phyloP scores from a whole-genome alignment of 2,329 filamentous ascomycete species.

The Sclerotinia minor region DNA sequence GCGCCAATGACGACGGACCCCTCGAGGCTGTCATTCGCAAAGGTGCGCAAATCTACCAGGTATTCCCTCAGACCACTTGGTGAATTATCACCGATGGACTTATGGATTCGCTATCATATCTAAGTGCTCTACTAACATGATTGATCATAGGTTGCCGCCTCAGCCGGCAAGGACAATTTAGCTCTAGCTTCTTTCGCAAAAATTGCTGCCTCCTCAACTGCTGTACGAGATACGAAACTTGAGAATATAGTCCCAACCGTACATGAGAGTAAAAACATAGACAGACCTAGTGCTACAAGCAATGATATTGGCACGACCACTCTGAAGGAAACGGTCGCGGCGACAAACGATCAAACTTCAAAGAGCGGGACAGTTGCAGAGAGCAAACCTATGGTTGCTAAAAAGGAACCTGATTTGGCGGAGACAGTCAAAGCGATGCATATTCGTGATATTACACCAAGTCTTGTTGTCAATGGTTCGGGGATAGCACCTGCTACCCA shows the following conservation, averaged over 20 bases:
- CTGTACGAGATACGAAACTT: conserved; percentile 38
- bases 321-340: conserved; percentile 34
- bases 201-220: conserved; percentile 35
- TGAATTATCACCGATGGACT: conserved; percentile 9
- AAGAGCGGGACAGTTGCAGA: conserved; percentile 9
- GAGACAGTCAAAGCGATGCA: conserved; percentile 41
- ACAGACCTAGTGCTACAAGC: conserved; percentile 25
- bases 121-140: conserved; percentile 3
- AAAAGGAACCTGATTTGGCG: conserved; percentile 36
- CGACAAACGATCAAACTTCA: conserved; percentile 12
- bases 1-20: conserved; percentile 49
- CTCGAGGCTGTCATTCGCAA: conserved; percentile 71
- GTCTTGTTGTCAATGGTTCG: conserved; percentile 43
- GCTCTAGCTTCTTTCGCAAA: conserved; percentile 40
- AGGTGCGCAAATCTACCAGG: conserved; percentile 53
- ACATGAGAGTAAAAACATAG: conserved; percentile 25
- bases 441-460: conserved; percentile 38
- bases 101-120: conserved; percentile 1
- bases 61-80: conserved; percentile 12
- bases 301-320: conserved; percentile 18
- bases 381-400: conserved; percentile 15
- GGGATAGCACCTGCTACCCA: conserved; percentile 30
- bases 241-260: conserved; percentile 32
- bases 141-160: conserved; percentile 50
- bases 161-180: conserved; percentile 46